These are phyloP conservation scores for Parastagonospora nodorum DNA, from an alignment of 2,329 filamentous ascomycete genomes.

Conservation along the genomic window DNA sequence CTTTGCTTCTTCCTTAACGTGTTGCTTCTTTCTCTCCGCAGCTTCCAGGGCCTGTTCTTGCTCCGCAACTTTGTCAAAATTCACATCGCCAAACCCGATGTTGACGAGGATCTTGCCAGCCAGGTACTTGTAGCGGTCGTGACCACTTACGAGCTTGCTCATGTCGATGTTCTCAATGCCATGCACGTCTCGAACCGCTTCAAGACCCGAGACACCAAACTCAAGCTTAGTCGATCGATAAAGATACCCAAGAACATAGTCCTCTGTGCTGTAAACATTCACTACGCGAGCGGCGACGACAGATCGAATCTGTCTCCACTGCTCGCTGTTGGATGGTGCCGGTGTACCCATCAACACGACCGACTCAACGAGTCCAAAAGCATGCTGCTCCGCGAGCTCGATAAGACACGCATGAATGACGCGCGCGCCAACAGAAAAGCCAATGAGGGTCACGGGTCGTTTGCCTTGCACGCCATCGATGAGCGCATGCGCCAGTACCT, in stretches of 20 bases:
- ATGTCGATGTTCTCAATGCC: conserved; percentile 64
- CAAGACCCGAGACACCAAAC: conserved; percentile 79
- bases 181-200: conserved; percentile 68
- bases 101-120: conserved; percentile 54
- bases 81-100: conserved; percentile 56
- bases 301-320: conserved; percentile 77
- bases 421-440: conserved; percentile 78
- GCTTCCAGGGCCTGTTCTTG: conserved; percentile 43
- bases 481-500: conserved; percentile 77
- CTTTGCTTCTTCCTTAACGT: conserved; percentile 28
- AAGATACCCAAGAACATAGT: conserved; percentile 83
- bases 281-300: conserved; percentile 81
- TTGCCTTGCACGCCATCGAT: conserved; percentile 81
- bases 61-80: conserved; percentile 50
- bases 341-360: conserved; percentile 83
- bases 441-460: conserved; percentile 77
- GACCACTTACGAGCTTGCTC: conserved; percentile 53
- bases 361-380: conserved; percentile 81
- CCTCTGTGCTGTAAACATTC: conserved; percentile 85
- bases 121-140: conserved; percentile 55
- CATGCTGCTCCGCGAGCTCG: conserved; percentile 73
- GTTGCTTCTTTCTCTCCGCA: conserved; percentile 45
- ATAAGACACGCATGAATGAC: conserved; percentile 82
- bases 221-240: conserved; percentile 83
- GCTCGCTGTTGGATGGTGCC: conserved; percentile 68